A percentile compares a stretch with the other conserved stretches of the same genome.
Evolutionary conservation across 352 stramenopile genomes (phyloP).

Genomic region (Nothophytophthora sp.): DNA sequence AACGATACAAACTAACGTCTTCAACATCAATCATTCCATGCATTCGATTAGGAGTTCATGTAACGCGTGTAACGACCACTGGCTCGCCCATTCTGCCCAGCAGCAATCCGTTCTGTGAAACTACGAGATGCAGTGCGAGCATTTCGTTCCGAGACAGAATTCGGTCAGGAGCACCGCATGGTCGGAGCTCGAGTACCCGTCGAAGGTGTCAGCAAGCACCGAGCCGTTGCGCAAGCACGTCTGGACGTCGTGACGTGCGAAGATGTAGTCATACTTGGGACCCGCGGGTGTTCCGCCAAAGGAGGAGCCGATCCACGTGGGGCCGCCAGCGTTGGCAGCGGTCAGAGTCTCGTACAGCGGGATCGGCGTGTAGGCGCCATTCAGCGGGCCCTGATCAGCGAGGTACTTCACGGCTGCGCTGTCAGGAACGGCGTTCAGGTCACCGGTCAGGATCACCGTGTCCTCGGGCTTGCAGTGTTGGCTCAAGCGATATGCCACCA

Average conservation of each 20-base stretch:
- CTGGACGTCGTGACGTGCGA: constrained; percentile 44
- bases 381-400: constrained; percentile 16
- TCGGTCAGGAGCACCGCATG: constrained; percentile 58
- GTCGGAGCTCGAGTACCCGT: constrained; percentile 58
- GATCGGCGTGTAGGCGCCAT: constrained; percentile 35
- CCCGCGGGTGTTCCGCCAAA: constrained; percentile 32
- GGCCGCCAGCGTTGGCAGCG: constrained; percentile 31
- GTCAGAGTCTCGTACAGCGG: constrained; percentile 67
- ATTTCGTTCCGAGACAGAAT: constrained; percentile 57
- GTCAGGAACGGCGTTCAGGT: constrained; percentile 55
- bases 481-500: constrained; percentile 48
- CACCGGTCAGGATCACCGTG: constrained; percentile 64
- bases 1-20: too few relatives aligned
- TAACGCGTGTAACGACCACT: not conserved
- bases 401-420: constrained; percentile 49
- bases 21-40: too few relatives aligned
- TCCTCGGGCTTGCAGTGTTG: constrained; percentile 44
- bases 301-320: constrained; percentile 65
- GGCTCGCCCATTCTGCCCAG: not conserved
- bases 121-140: constrained; percentile 27
- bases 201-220: constrained; percentile 52
- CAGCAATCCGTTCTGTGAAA: not conserved
- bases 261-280: constrained; percentile 75
- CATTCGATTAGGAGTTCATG: too few relatives aligned
- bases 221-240: constrained; percentile 41